These are phyloP conservation scores for Neurospora intermedia DNA, from an alignment of 495 filamentous ascomycete genomes.

Conservation along the genomic window DNA sequence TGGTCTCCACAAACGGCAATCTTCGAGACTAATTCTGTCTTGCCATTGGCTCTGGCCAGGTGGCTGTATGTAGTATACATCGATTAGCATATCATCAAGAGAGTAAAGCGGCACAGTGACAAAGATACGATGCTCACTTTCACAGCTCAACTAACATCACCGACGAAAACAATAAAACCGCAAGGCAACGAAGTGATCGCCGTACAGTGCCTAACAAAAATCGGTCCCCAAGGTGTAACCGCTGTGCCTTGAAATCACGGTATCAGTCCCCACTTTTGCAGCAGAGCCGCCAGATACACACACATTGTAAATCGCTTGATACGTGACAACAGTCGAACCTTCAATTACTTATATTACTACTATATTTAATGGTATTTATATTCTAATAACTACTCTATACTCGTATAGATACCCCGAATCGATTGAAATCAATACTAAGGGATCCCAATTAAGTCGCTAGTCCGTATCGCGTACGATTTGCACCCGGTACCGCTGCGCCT, in stretches of 20 bases:
- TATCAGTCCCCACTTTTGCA: too few species aligned
- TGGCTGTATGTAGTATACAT: background rate
- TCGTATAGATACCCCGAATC: too few species aligned
- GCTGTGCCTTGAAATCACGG: too few species aligned
- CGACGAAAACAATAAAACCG: background rate
- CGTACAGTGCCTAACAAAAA: background rate
- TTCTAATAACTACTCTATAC: too few species aligned
- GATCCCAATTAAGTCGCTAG: too few species aligned
- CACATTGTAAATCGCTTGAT: background rate
- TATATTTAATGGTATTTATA: too few species aligned
- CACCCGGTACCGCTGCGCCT: too few species aligned
- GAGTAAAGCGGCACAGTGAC: background rate
- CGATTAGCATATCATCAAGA: background rate
- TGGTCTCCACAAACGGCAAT: constrained; percentile 16
- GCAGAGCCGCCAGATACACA: too few species aligned
- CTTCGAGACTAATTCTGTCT: constrained; percentile 1
- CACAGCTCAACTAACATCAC: background rate
- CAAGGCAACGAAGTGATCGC: background rate
- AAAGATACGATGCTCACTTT: background rate
- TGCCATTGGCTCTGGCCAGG: constrained; percentile 13
- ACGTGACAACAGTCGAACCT: too few species aligned
- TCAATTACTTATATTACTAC: too few species aligned
- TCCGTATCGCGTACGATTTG: too few species aligned
- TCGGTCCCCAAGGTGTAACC: background rate
- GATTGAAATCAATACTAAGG: too few species aligned